A percentile compares a stretch with the other conserved stretches of the same genome.
These are phyloP conservation scores for Suhomyces emberorum DNA, from an alignment of 805 yeast genomes.

Conservation along the genomic window DNA sequence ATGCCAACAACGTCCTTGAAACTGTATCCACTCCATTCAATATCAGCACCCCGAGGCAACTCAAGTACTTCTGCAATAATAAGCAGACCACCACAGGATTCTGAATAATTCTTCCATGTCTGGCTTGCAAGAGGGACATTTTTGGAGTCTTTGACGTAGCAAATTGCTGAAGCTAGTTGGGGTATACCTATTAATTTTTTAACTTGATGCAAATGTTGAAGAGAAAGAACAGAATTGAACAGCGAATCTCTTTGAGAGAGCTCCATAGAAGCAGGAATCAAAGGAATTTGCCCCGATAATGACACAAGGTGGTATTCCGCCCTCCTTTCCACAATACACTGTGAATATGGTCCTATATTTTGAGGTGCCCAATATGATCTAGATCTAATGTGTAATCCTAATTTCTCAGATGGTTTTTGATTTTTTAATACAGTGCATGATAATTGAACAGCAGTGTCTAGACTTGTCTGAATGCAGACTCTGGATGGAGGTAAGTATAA, in stretches of 20 bases:
- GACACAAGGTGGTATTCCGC: conserved; percentile 45
- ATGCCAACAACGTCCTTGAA: conserved; percentile 36
- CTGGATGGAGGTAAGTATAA: conserved; percentile 82
- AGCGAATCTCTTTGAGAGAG: conserved; percentile 20
- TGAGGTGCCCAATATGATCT: conserved; percentile 98
- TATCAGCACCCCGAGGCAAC: conserved; percentile 60
- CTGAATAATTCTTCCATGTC: conserved; percentile 46
- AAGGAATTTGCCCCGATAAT: conserved; percentile 89
- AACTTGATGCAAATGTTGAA: conserved; percentile 72
- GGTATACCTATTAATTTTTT: conserved; percentile 49
- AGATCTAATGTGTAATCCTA: conserved; percentile 87
- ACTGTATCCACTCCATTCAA: conserved; percentile 75
- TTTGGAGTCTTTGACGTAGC: conserved; percentile 45
- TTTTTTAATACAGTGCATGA: conserved; percentile 53
- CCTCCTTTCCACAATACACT: conserved; percentile 53
- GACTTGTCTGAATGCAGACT: conserved; percentile 67
- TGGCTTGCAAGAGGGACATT: conserved; percentile 28
- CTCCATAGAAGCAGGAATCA: conserved; percentile 69
- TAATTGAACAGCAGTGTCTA: conserved; percentile 49
- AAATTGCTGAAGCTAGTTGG: conserved; percentile 47
- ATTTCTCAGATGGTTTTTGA: conserved; percentile 28
- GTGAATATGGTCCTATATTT: conserved; percentile 97
- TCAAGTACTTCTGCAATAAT: conserved; percentile 52
- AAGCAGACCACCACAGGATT: conserved; percentile 24
- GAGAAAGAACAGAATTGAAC: conserved; percentile 50